phyloP scores from a whole-genome alignment of 2,329 filamentous ascomycete genomes.

The Exserohilum rostratum region DNA sequence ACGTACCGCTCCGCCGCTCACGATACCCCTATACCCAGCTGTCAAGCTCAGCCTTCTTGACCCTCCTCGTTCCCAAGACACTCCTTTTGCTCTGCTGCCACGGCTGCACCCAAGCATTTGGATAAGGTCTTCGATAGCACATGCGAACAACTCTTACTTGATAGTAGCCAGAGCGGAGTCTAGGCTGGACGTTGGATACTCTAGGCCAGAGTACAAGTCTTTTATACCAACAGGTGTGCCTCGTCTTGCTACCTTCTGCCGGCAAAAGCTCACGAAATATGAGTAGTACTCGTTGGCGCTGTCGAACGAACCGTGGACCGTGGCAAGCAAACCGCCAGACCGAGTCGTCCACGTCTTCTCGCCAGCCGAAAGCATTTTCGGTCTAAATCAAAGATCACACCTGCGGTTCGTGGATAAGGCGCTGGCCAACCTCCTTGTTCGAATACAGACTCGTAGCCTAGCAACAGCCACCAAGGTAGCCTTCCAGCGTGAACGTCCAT shows the following conservation, averaged over 20 bases:
- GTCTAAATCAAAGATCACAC: neutral
- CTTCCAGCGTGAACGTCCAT: neutral
- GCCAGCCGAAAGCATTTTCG: too few species aligned
- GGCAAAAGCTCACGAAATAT: neutral
- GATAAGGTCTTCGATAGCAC: neutral
- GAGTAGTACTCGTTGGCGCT: neutral
- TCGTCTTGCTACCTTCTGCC: neutral
- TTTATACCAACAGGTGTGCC: neutral
- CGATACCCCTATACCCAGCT: neutral
- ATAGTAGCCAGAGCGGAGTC: neutral
- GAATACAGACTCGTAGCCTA: neutral
- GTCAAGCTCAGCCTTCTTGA: neutral
- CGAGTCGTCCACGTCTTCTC: neutral
- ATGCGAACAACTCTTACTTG: neutral
- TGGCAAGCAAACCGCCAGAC: neutral
- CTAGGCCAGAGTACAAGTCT: neutral
- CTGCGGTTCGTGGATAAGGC: neutral
- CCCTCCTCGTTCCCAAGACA: neutral
- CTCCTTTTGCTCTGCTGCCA: neutral
- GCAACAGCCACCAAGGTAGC: neutral
- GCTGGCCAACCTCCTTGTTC: neutral
- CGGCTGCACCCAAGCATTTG: neutral
- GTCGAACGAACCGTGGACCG: neutral
- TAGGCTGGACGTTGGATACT: neutral
- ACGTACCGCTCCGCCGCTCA: neutral